phyloP scores from a whole-genome alignment of 2,329 filamentous ascomycete species.

The Aschersonia sp. region DNA sequence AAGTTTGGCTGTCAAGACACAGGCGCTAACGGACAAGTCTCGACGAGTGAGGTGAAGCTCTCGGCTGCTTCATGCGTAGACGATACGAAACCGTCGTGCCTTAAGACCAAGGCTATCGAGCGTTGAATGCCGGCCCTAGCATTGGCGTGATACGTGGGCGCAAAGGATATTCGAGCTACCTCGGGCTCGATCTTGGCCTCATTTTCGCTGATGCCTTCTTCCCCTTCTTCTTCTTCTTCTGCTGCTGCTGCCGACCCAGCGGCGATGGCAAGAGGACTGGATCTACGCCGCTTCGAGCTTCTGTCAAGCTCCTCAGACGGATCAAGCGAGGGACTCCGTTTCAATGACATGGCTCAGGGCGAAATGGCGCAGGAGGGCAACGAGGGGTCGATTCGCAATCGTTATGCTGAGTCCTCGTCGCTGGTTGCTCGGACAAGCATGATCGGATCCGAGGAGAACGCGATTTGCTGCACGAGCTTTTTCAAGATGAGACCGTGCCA shows the following conservation, averaged over 20 bases:
- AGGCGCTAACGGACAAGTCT: constrained; percentile 33
- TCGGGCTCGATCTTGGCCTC: constrained; percentile 5
- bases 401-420: too few relatives aligned
- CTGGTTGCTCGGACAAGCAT: too few relatives aligned
- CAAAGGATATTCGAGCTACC: constrained; percentile 7
- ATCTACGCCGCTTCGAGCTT: constrained; percentile 15
- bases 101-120: constrained; percentile 38
- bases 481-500: too few relatives aligned
- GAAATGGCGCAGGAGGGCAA: constrained; percentile 1
- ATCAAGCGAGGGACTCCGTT: constrained; percentile 18
- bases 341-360: constrained; percentile 16
- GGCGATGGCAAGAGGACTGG: not conserved
- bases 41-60: constrained; percentile 38
- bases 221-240: too few relatives aligned
- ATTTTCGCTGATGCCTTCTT: not conserved
- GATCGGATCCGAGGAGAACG: too few relatives aligned
- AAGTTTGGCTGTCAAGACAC: not conserved
- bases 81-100: constrained; percentile 43
- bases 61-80: constrained; percentile 43
- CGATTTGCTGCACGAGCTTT: too few relatives aligned
- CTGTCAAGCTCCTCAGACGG: constrained; percentile 11
- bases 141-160: constrained; percentile 17
- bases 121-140: constrained; percentile 29
- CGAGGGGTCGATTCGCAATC: too few relatives aligned
- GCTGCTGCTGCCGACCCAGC: too few relatives aligned